Base-by-base conservation (phyloP, 805 yeast genomes). In the Nakazawaea anatomiae region DNA sequence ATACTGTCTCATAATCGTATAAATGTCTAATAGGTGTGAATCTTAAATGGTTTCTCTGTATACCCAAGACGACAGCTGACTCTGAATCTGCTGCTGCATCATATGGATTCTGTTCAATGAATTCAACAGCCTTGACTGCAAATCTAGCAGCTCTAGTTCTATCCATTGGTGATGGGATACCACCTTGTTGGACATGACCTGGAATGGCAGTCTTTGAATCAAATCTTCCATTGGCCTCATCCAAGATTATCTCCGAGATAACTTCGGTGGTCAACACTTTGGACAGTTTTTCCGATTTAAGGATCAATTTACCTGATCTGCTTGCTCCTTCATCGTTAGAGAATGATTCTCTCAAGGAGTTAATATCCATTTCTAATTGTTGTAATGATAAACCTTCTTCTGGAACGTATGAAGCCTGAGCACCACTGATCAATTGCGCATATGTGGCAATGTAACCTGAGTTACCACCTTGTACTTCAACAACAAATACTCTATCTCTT, bases 161-260 rank as follows among this genome's bases (percentile, higher is more conserved):
- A 65, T 87, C 95, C 65, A 85, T 83, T 34, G 91, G 78, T 0
- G 89, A 78, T 51, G 95, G 94, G 32, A 80, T 69, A 47, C 83
- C 83, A 62, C 95, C 95, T 65, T 87, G 95, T 69, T 87, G 94
- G 34, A 87, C 91, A 63, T 87, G 95, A 27, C 95, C 94, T 28
- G 95, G 95, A 50, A 84, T 75, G 10, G 94, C 94, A 6, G 91
- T 81, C 65, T 84, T 82, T 27, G 89, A 82, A 59, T 87, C 92
- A 57, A 85, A 87, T 59, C 80, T 74, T 35, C 85, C 84, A 25
- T 76, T 69, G 31, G 83, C 78, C 54, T 82, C 82, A 57, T 80
- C 85, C 52, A 77, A 75, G 54, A 85, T 76, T 51, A 87, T 83
- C 39, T 83, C 81, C n/a, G 92, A 85, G 60, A 87, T 74, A 30